Base-by-base conservation (phyloP, 352 stramenopile species). In the Chrysophaeum taylorii region DNA sequence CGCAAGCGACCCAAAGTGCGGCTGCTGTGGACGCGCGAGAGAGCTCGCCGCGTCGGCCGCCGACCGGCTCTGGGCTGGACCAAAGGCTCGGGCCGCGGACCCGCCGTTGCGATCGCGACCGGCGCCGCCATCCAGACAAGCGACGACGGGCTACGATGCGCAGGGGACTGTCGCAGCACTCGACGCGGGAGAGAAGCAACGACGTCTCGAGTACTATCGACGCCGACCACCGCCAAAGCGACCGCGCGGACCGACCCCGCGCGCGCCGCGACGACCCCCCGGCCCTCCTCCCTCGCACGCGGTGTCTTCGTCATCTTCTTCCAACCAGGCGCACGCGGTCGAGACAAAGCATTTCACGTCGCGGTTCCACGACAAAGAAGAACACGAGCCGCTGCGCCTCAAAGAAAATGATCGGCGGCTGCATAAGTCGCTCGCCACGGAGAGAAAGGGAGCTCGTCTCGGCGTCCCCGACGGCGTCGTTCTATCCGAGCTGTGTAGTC, bases 121-220 rank as follows among this genome's bases (percentile, higher is more conserved):
- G 27, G 27, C 52, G 33, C 52, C 52, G 52, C 25, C 2, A 4
- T 33, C 25, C 7, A 61, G 50, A 61, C 18, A 16, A 25, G 50
- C 16, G 5, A 37, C 29, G 37, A 42, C 41, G 29, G 33, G 12
- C 53, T 25, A 64, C 33, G 15, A 16, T 42, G 12, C 18, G 31
- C 50, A 12, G 50, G 12, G 9, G 50, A 25, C 48, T 25, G 7
- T 60, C 48, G 48, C 48, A 54, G 45, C 31, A 25, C 27, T 62
- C 27, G 50, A 62, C 50, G 50, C 35, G 4, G 50, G 14, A 5
- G 50, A 62, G 50, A 42, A 1, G 14, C 31, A 45, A 25, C 31
- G 57, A 2, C 57, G 57, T 23, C 36, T 66, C 33, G 29, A 45
- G 33, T 66, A 66, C 57, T 66, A 66, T 36, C 57, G 57, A 18